Evolutionary conservation across 768 basidiomycete genomes (phyloP).

Genomic region (Termitomyces sp.): DNA sequence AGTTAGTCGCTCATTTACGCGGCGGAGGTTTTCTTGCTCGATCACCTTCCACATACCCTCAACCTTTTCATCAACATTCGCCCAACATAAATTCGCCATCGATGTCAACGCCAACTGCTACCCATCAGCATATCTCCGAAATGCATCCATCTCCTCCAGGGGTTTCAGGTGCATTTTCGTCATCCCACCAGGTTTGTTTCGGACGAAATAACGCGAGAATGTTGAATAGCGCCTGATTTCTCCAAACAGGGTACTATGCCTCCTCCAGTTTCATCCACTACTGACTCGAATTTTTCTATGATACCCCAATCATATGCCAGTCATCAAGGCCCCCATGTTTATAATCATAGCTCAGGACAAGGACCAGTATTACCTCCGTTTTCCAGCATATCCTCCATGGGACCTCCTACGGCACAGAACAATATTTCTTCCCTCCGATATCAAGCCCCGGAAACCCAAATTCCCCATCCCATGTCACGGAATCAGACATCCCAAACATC

Average conservation of each 20-base stretch:
- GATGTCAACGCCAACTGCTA: constrained; percentile 43
- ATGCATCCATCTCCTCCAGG: constrained; percentile 35
- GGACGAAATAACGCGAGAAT: constrained; percentile 10
- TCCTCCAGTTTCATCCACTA: constrained; percentile 25
- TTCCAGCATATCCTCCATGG: constrained; percentile 62
- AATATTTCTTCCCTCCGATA: constrained; percentile 61
- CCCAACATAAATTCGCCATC: constrained; percentile 62
- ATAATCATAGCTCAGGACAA: constrained; percentile 30
- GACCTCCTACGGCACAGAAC: constrained; percentile 34
- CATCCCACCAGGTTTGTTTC: constrained; percentile 22
- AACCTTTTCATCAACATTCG: constrained; percentile 55
- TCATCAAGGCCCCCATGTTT: constrained; percentile 32
- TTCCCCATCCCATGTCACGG: constrained; percentile 26
- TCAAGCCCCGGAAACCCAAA: constrained; percentile 39
- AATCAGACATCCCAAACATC: constrained; percentile 33
- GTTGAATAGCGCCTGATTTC: constrained; percentile 21
- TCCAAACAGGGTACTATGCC: constrained; percentile 31
- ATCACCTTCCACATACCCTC: constrained; percentile 60
- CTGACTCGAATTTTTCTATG: constrained; percentile 41
- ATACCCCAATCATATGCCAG: constrained; percentile 37
- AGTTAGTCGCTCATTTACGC: constrained; percentile 78
- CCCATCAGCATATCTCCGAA: constrained; percentile 33
- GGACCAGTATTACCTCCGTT: constrained; percentile 66
- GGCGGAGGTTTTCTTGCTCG: constrained; percentile 44
- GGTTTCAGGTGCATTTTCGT: constrained; percentile 21